phyloP scores from a whole-genome alignment of 257 asterid species.

The Ocimum tenuiflorum region DNA sequence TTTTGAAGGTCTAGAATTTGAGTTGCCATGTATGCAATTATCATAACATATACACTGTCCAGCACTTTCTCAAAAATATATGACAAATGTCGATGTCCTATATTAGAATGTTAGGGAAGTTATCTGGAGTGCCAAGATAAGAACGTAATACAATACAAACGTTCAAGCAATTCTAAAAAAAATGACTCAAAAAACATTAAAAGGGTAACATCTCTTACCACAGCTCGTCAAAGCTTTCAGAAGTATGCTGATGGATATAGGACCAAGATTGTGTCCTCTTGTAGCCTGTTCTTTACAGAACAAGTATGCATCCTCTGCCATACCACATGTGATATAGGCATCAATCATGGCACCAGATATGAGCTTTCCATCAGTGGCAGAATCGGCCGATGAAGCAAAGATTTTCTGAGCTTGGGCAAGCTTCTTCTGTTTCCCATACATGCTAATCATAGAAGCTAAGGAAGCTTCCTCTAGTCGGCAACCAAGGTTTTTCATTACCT shows the following conservation, averaged over 20 bases:
- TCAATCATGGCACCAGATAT: conserved; percentile 55
- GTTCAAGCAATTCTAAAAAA: not conserved
- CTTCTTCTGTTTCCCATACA: conserved; percentile 58
- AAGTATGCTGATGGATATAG: conserved; percentile 79
- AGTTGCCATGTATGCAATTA: too few species aligned
- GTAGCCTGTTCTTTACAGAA: conserved; percentile 56
- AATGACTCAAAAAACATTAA: not conserved
- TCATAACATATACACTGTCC: too few species aligned
- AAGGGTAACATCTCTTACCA: conserved; percentile 41
- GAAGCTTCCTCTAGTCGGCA: conserved; percentile 52
- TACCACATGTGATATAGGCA: conserved; percentile 50
- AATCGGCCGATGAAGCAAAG: conserved; percentile 37
- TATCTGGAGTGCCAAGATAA: not conserved
- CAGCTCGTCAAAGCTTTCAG: conserved; percentile 64
- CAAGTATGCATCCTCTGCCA: conserved; percentile 58
- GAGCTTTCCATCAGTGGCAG: conserved; percentile 28
- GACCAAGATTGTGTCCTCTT: conserved; percentile 58
- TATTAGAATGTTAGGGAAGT: too few species aligned
- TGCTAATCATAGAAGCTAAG: conserved; percentile 56
- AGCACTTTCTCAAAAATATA: conserved; percentile 5
- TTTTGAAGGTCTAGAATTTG: too few species aligned
- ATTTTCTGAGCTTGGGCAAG: conserved; percentile 49
- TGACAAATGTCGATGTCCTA: not conserved
- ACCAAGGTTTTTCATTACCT: conserved; percentile 47
- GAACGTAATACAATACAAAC: not conserved